A percentile compares a stretch with the other conserved stretches of the same genome.
phyloP scores from a whole-genome alignment of 306 rosid species.

The Ochetophila trinervis region DNA sequence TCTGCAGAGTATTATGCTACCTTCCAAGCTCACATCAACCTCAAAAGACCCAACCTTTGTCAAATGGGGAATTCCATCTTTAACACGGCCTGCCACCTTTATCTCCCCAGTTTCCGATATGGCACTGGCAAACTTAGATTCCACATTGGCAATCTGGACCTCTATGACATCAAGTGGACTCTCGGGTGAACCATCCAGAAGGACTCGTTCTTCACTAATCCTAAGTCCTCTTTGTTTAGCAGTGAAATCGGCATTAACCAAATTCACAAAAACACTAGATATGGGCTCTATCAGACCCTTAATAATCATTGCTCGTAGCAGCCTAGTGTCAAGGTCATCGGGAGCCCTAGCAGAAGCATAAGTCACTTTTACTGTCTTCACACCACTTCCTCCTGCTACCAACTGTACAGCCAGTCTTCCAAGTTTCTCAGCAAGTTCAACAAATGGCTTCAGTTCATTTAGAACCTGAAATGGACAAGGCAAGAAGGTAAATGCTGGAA shows the following conservation, averaged over 20 bases:
- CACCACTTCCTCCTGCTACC: conserved; percentile 98
- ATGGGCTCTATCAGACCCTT: conserved; percentile 98
- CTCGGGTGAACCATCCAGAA: conserved; percentile 90
- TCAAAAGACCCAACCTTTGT: conserved; percentile 96
- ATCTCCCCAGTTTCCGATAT: conserved; percentile 88
- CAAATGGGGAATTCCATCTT: conserved; percentile 87
- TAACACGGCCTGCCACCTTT: conserved; percentile 81
- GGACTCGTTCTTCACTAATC: conserved; percentile 71
- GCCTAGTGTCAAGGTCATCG: conserved; percentile 94
- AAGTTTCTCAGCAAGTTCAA: conserved; percentile 85
- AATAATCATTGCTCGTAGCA: conserved; percentile 96
- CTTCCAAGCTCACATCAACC: conserved; percentile 94
- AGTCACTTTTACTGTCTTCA: conserved; percentile 81
- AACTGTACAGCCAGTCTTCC: conserved; percentile 95
- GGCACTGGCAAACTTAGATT: conserved; percentile 87
- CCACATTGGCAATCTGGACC: conserved; percentile 95
- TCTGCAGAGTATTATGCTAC: conserved; percentile 83
- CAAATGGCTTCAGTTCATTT: conserved; percentile 81
- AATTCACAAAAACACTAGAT: conserved; percentile 80
- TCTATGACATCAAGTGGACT: conserved; percentile 73
- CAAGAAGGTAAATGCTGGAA: not conserved
- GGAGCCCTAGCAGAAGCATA: conserved; percentile 90
- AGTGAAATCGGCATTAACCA: conserved; percentile 96
- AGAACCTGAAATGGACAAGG: conserved; percentile 54
- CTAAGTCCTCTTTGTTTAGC: conserved; percentile 95